Percentiles rank a stretch among this genome's conserved stretches.
phyloP scores from a whole-genome alignment of 2,329 filamentous ascomycete species.

The Botryotinia narcissicola region DNA sequence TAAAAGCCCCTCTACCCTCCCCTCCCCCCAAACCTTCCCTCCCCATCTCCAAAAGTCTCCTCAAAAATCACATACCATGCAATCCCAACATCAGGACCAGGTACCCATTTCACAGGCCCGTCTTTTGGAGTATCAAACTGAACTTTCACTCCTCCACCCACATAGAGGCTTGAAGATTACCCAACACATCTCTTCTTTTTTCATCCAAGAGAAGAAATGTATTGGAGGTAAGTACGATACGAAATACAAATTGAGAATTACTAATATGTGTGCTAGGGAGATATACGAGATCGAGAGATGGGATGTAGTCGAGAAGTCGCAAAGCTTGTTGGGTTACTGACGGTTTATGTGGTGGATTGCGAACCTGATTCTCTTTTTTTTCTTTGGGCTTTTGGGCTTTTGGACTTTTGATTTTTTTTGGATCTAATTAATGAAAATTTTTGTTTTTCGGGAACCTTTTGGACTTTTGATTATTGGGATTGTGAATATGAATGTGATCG shows the following conservation, averaged over 20 bases:
- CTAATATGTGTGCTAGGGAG: background rate
- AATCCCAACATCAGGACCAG: background rate
- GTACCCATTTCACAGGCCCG: too few species aligned
- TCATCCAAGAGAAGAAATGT: too few species aligned
- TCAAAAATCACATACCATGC: background rate
- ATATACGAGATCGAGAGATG: background rate
- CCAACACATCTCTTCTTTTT: background rate
- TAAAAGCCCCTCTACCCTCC: background rate
- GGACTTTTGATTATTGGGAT: background rate
- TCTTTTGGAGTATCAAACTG: background rate
- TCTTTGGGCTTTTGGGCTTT: background rate
- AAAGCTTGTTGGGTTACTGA: background rate
- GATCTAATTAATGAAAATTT: background rate
- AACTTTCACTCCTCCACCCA: background rate
- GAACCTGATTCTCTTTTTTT: slow-evolving; percentile 11
- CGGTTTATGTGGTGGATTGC: too few species aligned
- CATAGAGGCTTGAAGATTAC: background rate
- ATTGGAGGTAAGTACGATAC: slow-evolving; percentile 2
- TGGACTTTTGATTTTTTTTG: background rate
- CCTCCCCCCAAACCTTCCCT: background rate
- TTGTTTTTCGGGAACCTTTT: background rate
- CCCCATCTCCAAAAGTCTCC: background rate
- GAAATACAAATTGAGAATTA: background rate
- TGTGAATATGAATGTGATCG: background rate
- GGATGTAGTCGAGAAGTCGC: background rate